Evolutionary conservation across 129 eudicot genomes (phyloP).

Genomic region (Lactuca saligna): DNA sequence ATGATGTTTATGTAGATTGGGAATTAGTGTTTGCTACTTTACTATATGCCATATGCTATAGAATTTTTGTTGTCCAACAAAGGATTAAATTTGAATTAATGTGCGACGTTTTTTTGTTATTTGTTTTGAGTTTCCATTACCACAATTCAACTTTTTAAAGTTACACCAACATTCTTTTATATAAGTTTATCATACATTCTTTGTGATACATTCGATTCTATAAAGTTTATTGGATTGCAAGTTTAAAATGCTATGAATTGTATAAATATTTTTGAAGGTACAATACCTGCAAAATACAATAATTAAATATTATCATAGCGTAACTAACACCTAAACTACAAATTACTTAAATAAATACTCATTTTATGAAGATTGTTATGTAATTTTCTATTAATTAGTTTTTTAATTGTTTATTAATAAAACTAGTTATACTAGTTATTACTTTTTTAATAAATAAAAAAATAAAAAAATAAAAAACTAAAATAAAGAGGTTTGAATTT

Average conservation of each 20-base stretch:
- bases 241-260: not conserved
- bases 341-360: not conserved
- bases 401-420: not conserved
- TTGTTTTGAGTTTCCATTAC: conserved; percentile 12
- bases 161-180: not conserved
- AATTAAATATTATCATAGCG: not conserved
- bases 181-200: no score
- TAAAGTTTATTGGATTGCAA: no score
- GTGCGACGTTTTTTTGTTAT: conserved; percentile 8
- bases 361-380: no score
- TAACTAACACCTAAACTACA: not conserved
- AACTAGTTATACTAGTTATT: not conserved
- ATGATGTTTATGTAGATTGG: conserved; percentile 11
- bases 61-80: conserved; percentile 32
- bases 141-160: not conserved
- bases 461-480: no score
- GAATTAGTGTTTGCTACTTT: conserved; percentile 11
- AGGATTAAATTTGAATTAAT: conserved; percentile 14
- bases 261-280: no score
- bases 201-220: no score
- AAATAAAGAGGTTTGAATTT: no score
- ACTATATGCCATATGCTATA: conserved; percentile 11
- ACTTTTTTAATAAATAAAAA: no score
- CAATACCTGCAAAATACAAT: not conserved
- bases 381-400: not conserved